Evolutionary conservation across 2,329 filamentous ascomycete genomes (phyloP), one percentile per base, ranked within the genome.

Genomic region (Trichoderma atroviride): DNA sequence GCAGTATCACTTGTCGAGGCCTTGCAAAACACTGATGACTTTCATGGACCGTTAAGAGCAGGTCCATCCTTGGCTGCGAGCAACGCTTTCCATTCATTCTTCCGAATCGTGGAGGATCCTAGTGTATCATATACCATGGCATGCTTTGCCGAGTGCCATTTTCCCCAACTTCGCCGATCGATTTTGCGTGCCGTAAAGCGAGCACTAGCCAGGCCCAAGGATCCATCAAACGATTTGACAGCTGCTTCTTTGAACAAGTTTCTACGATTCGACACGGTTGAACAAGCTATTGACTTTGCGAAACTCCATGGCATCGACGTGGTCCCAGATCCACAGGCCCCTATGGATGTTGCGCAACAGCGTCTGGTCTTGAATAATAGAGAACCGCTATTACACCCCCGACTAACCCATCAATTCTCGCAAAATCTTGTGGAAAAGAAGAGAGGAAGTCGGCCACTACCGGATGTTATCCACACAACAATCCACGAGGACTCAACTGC

Each of bases 121-220:
- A 79, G 81, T 19, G 85, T 90, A 2, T 91, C 89, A 0, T 91
- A 91, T 74, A 90, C 88, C 1, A 90, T 91, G 87, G 89, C 88
- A 16, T 91, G 89, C 73, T 86, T 91, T 70, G 88, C 88, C 7
- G 89, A 91, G 74, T 86, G 89, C n/a, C 88, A 90, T 74, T 90
- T 91, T 69, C 86, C 87, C 52, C 82, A 84, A 43, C 80, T 91
- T 37, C 87, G 89, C 52, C 86, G 87, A 66, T 83, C 84, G 14
- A 85, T 89, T 19, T 76, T 91, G 22, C 83, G 83, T 66, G 84
- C 85, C 19, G 79, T 91, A 27, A 83, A 86, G 62, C 83, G 80
- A 67, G 83, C 86, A 1, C 87, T 89, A 71, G 82, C 85, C 1
- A 84, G 88, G 69, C 86, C 86, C 29, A 83, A 86, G 70, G 85